phyloP scores from a whole-genome alignment of 1,139 yeast genomes.

The Suhomyces coccinellae region DNA sequence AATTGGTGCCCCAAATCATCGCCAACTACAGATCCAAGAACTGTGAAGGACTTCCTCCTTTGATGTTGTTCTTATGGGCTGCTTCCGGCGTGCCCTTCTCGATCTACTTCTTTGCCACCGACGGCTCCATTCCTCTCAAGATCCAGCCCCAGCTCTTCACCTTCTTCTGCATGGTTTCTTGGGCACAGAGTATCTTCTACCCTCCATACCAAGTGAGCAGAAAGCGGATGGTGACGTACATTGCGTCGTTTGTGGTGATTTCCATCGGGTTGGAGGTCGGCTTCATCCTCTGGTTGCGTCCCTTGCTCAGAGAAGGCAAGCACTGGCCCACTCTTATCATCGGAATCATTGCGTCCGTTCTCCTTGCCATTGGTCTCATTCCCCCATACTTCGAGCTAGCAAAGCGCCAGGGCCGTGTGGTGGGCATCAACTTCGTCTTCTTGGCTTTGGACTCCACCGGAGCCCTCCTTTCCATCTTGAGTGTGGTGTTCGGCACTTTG shows the following conservation, averaged over 20 bases:
- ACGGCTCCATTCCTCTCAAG: conserved; percentile 73
- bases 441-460: conserved; percentile 76
- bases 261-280: conserved; percentile 69
- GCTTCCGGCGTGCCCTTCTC: conserved; percentile 81
- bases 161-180: conserved; percentile 64
- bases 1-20: conserved; percentile 80
- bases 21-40: conserved; percentile 72
- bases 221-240: conserved; percentile 37
- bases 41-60: conserved; percentile 81
- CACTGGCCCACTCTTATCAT: conserved; percentile 78
- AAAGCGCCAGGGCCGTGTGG: conserved; percentile 77
- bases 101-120: conserved; percentile 71
- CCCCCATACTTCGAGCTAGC: conserved; percentile 89
- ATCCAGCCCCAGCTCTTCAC: conserved; percentile 87
- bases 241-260: conserved; percentile 39
- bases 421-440: conserved; percentile 86
- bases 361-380: conserved; percentile 73
- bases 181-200: conserved; percentile 75
- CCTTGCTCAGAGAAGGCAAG: conserved; percentile 57
- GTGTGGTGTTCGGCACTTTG: conserved; percentile 59
- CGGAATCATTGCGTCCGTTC: conserved; percentile 76
- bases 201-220: conserved; percentile 59
- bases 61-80: conserved; percentile 85
- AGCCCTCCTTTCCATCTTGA: conserved; percentile 71
- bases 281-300: conserved; percentile 68